Base-by-base conservation (phyloP, 1,284 basidiomycete genomes). In the Volvariella volvacea region DNA sequence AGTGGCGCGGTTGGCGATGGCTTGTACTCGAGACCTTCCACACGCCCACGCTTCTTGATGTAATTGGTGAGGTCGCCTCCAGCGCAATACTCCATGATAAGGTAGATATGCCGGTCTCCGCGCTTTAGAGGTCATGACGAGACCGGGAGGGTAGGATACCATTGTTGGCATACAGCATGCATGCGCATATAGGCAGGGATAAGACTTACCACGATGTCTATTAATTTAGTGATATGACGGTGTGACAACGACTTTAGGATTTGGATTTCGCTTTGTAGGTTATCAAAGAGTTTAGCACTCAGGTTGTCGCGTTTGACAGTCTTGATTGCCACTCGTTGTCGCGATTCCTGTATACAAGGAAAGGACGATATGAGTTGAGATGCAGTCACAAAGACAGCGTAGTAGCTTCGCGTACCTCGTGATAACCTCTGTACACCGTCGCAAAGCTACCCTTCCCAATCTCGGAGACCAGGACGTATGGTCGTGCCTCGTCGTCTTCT, bases 51-150 rank as follows among this genome's bases (percentile, higher is more conserved):
- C 60, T 91, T 91, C 77, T 92, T 92, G 72, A 99, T 95, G 62
- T 98, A 98, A 55, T 92, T 82, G 0, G 92, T 92, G 37, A 99
- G 80, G 64, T 99, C 96, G 10, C 93, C 93, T 2, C 92, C 93
- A 0, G 92, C 83, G 64, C 95, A 98, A 64, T 83, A 98, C 57
- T 95, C 93, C 88, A 99, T 99, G 59, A 99, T 88, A 45, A 99
- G 82, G 69, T 97, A 97, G 61, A 99, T 97, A 62, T 95, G 84
- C 46, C 81, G 78, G 55, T 94, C 89, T 21, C 91, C 91, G 59
- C 92, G 89, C 92, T 94, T 58, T 30, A 12, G 10, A 22, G 6
- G 37, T 10, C 1, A 40, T 43, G 19, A 43, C 31, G 10, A n/a
- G n/a, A n/a, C n/a, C n/a, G 38, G 46, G 10, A 42, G 42, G 38